phyloP scores from a whole-genome alignment of 495 filamentous ascomycete species.

The Aspergillus mulundensis region DNA sequence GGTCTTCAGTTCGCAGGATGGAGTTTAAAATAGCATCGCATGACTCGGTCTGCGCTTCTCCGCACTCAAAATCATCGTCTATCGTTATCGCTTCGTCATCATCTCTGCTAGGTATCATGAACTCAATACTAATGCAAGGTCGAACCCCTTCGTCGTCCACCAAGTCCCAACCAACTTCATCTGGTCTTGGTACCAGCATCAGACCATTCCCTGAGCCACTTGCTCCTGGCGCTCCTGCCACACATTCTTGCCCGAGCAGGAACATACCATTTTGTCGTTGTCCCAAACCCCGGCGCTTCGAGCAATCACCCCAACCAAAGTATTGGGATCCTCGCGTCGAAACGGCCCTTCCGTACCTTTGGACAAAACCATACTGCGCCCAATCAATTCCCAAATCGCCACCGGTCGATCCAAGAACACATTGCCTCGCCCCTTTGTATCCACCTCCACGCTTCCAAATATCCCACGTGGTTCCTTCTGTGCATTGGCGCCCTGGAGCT shows the following conservation, averaged over 20 bases:
- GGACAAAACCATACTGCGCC: slow-evolving; percentile 80
- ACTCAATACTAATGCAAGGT: slow-evolving; percentile 11
- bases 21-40: background rate
- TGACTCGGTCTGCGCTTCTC: background rate
- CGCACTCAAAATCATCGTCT: background rate
- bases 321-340: slow-evolving; percentile 69
- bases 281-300: slow-evolving; percentile 96
- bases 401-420: slow-evolving; percentile 76
- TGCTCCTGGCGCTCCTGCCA: slow-evolving; percentile 97
- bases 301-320: slow-evolving; percentile 87
- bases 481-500: slow-evolving; percentile 42
- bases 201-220: slow-evolving; percentile 80
- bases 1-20: background rate
- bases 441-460: slow-evolving; percentile 72
- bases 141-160: background rate
- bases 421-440: slow-evolving; percentile 57
- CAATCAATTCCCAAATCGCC: slow-evolving; percentile 93
- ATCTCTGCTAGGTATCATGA: slow-evolving; percentile 10
- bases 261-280: slow-evolving; percentile 95
- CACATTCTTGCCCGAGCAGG: slow-evolving; percentile 93
- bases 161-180: background rate
- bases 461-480: slow-evolving; percentile 55
- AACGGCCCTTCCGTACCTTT: slow-evolving; percentile 46
- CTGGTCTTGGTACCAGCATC: background rate
- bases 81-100: slow-evolving; percentile 7